Evolutionary conservation across 2,329 filamentous ascomycete genomes (phyloP), one percentile per base, ranked within the genome.

Genomic region (Ascosphaera apis): DNA sequence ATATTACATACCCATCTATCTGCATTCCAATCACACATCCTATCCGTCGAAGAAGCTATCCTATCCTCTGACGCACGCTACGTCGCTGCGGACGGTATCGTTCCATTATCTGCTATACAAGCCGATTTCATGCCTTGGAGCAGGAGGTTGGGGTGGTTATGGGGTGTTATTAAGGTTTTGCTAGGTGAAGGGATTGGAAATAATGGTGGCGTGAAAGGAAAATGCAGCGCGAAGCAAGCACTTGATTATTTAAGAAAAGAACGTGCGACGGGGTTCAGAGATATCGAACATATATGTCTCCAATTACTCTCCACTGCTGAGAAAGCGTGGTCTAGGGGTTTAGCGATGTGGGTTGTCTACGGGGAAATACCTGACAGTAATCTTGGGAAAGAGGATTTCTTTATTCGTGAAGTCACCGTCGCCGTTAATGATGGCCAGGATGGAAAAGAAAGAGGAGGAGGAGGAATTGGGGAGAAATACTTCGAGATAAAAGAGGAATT

Each of bases 11-110:
- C 69, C 19, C 81, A 93, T 45, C 67, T 98, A 3, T 69, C 71
- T 4, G 67, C 67, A 7, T 95, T 95, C 45, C 83, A 91, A 52
- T 66, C 67, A 32, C 83, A 82, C 50, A 74, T 95, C 3, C 61
- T 95, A 6, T 71, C 83, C 37, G 81, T 93, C 3, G 88, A 98
- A 55, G 68, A 67, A 39, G 66, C 66, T 9, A 78, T 98, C 17
- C 58, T 95, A 35, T 67, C 65, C 33, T 70, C 72, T 47, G 82
- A 93, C 58, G 67, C 83, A 2, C 69, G 63, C 4, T 69, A 80
- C 39, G 86, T 95, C 1, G 86, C 86, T 31, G 86, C 80, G 1
- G 92, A 93, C 52, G 77, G 86, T 41, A 91, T 92, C 42, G 86
- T 95, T 15, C 86, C 88, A 2, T 57, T 98, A 45, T 91, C 88